phyloP scores from a whole-genome alignment of 805 yeast species.

The Metschnikowia gruessii region DNA sequence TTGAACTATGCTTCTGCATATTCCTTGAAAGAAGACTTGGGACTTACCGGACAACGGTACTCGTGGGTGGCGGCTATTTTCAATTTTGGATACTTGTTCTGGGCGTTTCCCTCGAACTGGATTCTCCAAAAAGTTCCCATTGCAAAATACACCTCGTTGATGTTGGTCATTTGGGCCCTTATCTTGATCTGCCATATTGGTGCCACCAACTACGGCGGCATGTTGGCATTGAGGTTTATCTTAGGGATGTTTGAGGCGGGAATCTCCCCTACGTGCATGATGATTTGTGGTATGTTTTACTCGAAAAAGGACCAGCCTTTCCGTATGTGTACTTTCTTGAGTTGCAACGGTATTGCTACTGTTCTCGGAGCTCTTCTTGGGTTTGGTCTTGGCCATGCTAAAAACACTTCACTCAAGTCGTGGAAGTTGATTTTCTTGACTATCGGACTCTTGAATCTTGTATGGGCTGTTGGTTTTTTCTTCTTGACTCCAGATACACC shows the following conservation, averaged over 20 bases:
- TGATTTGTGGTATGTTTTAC: conserved; percentile 18
- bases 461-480: conserved; percentile 18
- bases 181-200: conserved; percentile 17
- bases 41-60: conserved; percentile 18
- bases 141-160: conserved; percentile 14
- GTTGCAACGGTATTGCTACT: conserved; percentile 24
- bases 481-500: conserved; percentile 22
- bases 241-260: conserved; percentile 19
- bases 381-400: conserved; percentile 19
- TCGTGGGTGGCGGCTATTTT: conserved; percentile 18
- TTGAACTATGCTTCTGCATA: conserved; percentile 20
- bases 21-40: conserved; percentile 18
- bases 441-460: conserved; percentile 20
- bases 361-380: conserved; percentile 22
- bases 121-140: conserved; percentile 19
- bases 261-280: conserved; percentile 16
- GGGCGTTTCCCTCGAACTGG: conserved; percentile 18
- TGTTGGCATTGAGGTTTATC: conserved; percentile 16
- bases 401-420: conserved; percentile 15
- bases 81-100: conserved; percentile 18
- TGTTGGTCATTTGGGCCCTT: conserved; percentile 18
- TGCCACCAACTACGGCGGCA: conserved; percentile 13
- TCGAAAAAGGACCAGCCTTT: conserved; percentile 14
- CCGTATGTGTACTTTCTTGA: conserved; percentile 18
- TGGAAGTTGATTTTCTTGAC: conserved; percentile 24